phyloP scores from a whole-genome alignment of 805 yeast genomes.

The Metschnikowia sp. region DNA sequence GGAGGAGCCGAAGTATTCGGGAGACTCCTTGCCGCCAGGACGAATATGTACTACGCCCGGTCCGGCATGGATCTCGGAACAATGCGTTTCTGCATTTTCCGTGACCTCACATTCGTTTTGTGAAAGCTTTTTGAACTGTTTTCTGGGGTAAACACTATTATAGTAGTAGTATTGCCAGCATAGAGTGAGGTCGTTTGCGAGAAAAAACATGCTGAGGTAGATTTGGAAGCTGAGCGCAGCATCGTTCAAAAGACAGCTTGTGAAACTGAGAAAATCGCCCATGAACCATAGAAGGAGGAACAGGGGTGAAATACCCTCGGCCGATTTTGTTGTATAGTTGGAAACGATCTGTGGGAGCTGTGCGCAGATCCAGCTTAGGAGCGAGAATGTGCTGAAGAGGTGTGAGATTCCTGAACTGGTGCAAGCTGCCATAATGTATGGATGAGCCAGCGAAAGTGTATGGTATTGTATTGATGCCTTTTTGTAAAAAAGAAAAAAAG shows the following conservation, averaged over 20 bases:
- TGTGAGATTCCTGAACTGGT: conserved; percentile 12
- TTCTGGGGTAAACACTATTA: conserved; percentile 37
- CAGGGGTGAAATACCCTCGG: conserved; percentile 62
- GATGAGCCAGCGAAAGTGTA: no score
- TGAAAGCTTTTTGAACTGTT: background rate
- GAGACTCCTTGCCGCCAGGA: conserved; percentile 3
- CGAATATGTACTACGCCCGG: conserved; percentile 15
- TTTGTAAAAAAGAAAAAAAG: background rate
- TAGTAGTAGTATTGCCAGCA: conserved; percentile 73
- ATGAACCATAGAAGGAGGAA: conserved; percentile 62
- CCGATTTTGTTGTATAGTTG: conserved; percentile 57
- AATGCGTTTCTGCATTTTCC: background rate
- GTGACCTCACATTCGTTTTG: background rate
- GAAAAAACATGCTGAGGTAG: conserved; percentile 37
- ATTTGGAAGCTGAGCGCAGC: conserved; percentile 37
- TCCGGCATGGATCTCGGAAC: conserved; percentile 4
- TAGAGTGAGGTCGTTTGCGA: conserved; percentile 62
- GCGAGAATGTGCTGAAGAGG: conserved; percentile 18
- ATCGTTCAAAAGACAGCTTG: conserved; percentile 39
- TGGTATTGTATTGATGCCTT: background rate
- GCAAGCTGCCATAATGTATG: conserved; percentile 5
- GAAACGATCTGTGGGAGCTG: conserved; percentile 67
- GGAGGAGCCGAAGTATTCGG: background rate
- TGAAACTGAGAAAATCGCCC: conserved; percentile 44
- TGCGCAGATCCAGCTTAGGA: conserved; percentile 63